Base-by-base conservation (phyloP, 805 yeast genomes). In the Vanderwaltozyma yarrowii region DNA sequence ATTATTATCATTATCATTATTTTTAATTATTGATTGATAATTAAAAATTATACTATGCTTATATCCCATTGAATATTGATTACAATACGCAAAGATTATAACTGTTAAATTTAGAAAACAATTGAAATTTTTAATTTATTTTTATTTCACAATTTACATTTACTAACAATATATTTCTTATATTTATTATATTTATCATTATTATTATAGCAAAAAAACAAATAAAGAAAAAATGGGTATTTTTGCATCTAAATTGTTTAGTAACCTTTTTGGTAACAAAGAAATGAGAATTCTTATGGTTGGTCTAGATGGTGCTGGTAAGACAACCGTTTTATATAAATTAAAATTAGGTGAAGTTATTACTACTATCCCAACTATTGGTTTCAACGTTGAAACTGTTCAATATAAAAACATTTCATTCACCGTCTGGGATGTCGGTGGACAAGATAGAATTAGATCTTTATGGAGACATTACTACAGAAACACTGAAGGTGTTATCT, bases 401-500 rank as follows among this genome's bases (percentile, higher is more conserved):
- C 95, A 87, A 73, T 86, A 87, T 74, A 87, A 87, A 73, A 87
- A 87, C 79, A 86, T 87, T 66, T 81, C 94, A 34, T 87, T 87
- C 71, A 86, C 95, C 43, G 96, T 87, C 50, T 87, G 96, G 97
- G 97, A 89, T 77, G 96, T 89, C 55, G 97, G 97, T 83, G 97
- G 97, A 77, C 97, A 89, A 74, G 96, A 87, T 69, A 88, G 88
- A 72, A 89, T 89, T 60, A 84, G 97, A 73, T 96, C 97, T 45
- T 74, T 89, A 67, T 89, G 97, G 97, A 83, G 96, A 78, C 95
- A 89, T 70, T 89, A 89, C 67, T 89, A 79, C 83, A 96, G 89
- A 71, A 89, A 89, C 76, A 87, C 97, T 45, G 96, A 89, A 70
- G 97, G 96, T 73, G 85, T 89, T 63, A 89, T 89, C 65, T 89